These are phyloP conservation scores for Penicillium mononematosum DNA, from an alignment of 495 filamentous ascomycete species.

Conservation along the genomic window DNA sequence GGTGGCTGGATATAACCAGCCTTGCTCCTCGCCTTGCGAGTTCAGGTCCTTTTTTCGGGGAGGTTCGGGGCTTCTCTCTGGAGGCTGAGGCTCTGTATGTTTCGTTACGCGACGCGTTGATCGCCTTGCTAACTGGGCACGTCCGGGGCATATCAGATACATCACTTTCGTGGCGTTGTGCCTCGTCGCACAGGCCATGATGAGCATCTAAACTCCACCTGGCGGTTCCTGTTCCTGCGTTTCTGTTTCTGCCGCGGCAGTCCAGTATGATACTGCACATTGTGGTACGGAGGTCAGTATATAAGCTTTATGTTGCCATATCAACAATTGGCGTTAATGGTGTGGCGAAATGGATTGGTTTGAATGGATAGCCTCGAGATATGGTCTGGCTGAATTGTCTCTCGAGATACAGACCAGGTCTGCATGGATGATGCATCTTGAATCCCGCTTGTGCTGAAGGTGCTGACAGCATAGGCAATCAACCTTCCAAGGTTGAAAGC, in stretches of 20 bases:
- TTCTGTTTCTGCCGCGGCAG: not conserved
- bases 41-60: not conserved
- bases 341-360: not conserved
- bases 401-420: not conserved
- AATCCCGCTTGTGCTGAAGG: not conserved
- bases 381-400: not conserved
- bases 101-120: not conserved
- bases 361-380: not conserved
- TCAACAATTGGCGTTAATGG: constrained; percentile 16
- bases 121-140: not conserved
- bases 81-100: not conserved
- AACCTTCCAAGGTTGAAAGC: not conserved
- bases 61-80: not conserved
- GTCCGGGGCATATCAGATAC: constrained; percentile 13
- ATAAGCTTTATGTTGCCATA: constrained; percentile 18
- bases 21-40: not conserved
- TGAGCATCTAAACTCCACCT: constrained; percentile 18
- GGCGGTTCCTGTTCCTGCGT: constrained; percentile 21
- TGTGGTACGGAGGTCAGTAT: not conserved
- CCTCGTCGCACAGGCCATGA: constrained; percentile 24
- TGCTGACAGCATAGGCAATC: not conserved
- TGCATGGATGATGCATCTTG: not conserved
- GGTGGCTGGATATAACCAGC: constrained; percentile 4
- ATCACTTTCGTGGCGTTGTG: constrained; percentile 24
- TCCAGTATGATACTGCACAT: constrained; percentile 23